A percentile compares a stretch with the other conserved stretches of the same genome.
phyloP scores from a whole-genome alignment of 768 basidiomycete species.

The Melanogaster broomeanus region DNA sequence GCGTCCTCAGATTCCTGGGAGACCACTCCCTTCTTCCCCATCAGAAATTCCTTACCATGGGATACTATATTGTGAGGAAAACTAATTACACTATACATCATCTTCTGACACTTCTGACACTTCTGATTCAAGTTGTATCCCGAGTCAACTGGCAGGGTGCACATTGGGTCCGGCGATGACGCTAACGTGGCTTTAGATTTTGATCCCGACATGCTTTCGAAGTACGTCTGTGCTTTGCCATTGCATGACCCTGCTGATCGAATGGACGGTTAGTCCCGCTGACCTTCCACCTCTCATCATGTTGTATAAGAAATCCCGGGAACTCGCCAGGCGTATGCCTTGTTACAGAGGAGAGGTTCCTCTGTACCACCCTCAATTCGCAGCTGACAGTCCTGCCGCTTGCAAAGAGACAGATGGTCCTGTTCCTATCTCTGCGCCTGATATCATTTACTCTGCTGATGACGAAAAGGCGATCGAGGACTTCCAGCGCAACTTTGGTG shows the following conservation, averaged over 20 bases:
- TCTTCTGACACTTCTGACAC: background rate
- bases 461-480: constrained; percentile 36
- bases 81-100: background rate
- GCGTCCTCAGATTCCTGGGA: constrained; percentile 24
- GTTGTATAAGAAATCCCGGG: constrained; percentile 56
- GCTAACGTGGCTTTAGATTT: constrained; percentile 44
- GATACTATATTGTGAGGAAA: constrained; percentile 35
- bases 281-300: constrained; percentile 50
- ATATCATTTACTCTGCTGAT: constrained; percentile 34
- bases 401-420: constrained; percentile 21
- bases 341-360: constrained; percentile 22
- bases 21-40: constrained; percentile 12
- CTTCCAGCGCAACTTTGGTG: constrained; percentile 21
- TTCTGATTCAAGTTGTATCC: constrained; percentile 41
- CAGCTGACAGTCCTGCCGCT: constrained; percentile 26
- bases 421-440: constrained; percentile 25
- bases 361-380: constrained; percentile 30
- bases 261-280: constrained; percentile 10
- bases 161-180: constrained; percentile 45
- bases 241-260: background rate
- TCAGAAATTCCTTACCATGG: constrained; percentile 29
- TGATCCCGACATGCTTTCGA: constrained; percentile 44
- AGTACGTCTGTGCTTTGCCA: constrained; percentile 33
- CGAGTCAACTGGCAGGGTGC: constrained; percentile 45
- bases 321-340: constrained; percentile 55